phyloP scores from a whole-genome alignment of 805 yeast genomes.

The Teunomyces aglyptinius region DNA sequence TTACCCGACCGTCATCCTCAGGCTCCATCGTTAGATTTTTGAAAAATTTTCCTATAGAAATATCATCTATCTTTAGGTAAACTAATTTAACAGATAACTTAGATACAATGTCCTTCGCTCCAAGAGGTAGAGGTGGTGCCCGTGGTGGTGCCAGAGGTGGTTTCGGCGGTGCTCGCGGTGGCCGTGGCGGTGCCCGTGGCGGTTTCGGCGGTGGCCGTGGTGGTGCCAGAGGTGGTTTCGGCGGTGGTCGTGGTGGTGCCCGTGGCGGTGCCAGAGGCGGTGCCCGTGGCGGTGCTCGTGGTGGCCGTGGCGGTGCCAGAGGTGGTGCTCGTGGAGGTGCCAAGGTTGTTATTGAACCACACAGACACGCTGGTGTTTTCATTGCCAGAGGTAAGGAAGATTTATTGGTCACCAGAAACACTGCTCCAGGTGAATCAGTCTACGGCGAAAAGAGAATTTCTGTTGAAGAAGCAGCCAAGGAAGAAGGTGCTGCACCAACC shows the following conservation, averaged over 20 bases:
- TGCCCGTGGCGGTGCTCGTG: conserved; percentile 51
- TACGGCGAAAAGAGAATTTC: conserved; percentile 97
- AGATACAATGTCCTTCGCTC: conserved; percentile 69
- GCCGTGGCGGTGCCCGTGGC: conserved; percentile 52
- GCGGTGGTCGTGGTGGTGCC: conserved; percentile 35
- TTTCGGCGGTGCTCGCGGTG: conserved; percentile 59
- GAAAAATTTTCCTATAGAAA: conserved; percentile 10
- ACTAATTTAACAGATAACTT: conserved; percentile 5
- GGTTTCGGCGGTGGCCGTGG: conserved; percentile 34
- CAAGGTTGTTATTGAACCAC: conserved; percentile 96
- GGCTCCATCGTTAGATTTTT: background rate
- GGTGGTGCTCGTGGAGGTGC: conserved; percentile 92
- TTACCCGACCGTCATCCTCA: conserved; percentile 11
- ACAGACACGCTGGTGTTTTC: conserved; percentile 97
- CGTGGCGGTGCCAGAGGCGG: conserved; percentile 36
- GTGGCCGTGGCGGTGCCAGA: conserved; percentile 64
- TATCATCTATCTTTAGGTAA: conserved; percentile 6
- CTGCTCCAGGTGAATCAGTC: conserved; percentile 97
- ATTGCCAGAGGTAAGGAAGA: conserved; percentile 99
- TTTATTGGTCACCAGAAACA: conserved; percentile 92
- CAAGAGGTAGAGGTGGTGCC: conserved; percentile 61
- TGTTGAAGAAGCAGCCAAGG: conserved; percentile 88
- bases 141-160: conserved; percentile 45
- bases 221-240: conserved; percentile 48
- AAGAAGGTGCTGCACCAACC: conserved; percentile 85